Evolutionary conservation across 2,329 filamentous ascomycete genomes (phyloP).

Genomic region (Dothideomycetes sp.): DNA sequence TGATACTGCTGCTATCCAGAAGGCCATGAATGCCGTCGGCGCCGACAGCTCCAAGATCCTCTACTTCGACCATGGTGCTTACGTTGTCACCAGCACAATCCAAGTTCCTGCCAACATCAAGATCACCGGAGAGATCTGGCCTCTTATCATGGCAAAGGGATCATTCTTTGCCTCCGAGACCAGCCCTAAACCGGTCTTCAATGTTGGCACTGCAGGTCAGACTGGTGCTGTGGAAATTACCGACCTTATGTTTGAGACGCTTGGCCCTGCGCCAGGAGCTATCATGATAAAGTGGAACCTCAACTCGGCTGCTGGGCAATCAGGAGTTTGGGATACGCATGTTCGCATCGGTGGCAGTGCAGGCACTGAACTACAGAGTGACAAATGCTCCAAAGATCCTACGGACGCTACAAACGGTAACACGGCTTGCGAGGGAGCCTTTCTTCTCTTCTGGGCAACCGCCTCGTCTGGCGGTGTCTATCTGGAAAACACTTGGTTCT

Average conservation of each 20-base stretch:
- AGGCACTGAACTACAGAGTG: constrained; percentile 73
- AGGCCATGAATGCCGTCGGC: constrained; percentile 54
- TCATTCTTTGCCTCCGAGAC: constrained; percentile 58
- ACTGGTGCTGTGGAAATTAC: constrained; percentile 74
- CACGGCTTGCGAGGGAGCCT: constrained; percentile 61
- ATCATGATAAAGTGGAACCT: constrained; percentile 92
- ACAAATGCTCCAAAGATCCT: constrained; percentile 70
- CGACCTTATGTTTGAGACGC: constrained; percentile 76
- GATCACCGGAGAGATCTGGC: constrained; percentile 87
- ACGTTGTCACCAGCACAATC: constrained; percentile 50
- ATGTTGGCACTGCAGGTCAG: constrained; percentile 69
- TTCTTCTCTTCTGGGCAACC: constrained; percentile 49
- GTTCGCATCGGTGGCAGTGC: constrained; percentile 81
- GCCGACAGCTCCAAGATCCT: constrained; percentile 41
- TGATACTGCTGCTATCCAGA: constrained; percentile 76
- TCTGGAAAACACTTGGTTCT: constrained; percentile 85
- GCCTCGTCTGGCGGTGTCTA: constrained; percentile 50
- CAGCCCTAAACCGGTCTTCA: constrained; percentile 75
- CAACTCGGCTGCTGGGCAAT: constrained; percentile 55
- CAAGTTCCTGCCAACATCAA: constrained; percentile 51
- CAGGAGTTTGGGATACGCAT: constrained; percentile 92
- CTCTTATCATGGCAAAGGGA: constrained; percentile 76
- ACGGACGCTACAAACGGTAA: constrained; percentile 50
- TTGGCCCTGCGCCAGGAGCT: constrained; percentile 73
- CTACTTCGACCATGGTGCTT: constrained; percentile 55